Evolutionary conservation across 2,329 filamentous ascomycete genomes (phyloP), one percentile per base, ranked within the genome.

Genomic region (Elsinoe arachidis): DNA sequence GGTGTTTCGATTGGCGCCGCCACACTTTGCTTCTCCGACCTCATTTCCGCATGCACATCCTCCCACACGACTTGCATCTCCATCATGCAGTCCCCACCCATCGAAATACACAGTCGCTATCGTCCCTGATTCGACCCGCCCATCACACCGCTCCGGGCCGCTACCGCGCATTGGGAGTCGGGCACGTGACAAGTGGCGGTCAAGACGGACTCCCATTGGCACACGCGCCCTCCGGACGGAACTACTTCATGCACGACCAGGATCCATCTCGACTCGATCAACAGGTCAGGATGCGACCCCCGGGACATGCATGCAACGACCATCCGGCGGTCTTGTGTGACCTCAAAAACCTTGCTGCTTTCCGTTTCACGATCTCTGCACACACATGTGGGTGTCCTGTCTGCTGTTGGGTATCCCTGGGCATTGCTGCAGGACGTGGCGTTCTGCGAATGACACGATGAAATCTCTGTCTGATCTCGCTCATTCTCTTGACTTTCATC

Each of bases 401-500:
- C 46, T 35, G 46, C 26, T 15, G 14, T 51, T 34, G 46, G 26
- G 26, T 51, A 34, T 51, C 33, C 15, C 46, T 51, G 46, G 46
- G 30, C 33, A 34, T 9, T 3, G 19, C 46, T 34, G 26, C 46
- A 51, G 34, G 17, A 34, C 21, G n/a, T 37, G 46, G 33, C 46
- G 33, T n/a, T 4, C 15, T 51, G 23, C 14, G 3, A 35, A 17
- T 37, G 21, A 21, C 3, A 35, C 30, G 33, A 33, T 23, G 52
- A 43, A 49, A 39, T 49, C 69, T 61, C 51, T 57, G 58, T 15
- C 49, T 19, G n/a, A 46, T 19, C 26, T 11, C 26, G 41, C 11
- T 37, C 5, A 14, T 21, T 6, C 15, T 39, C 4, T 11, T 53
- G 49, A 14, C 11, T 21, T 35, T 39, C 26, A 9, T 26, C 11